phyloP scores from a whole-genome alignment of 352 stramenopile species.

The Globisporangium iwayamae region DNA sequence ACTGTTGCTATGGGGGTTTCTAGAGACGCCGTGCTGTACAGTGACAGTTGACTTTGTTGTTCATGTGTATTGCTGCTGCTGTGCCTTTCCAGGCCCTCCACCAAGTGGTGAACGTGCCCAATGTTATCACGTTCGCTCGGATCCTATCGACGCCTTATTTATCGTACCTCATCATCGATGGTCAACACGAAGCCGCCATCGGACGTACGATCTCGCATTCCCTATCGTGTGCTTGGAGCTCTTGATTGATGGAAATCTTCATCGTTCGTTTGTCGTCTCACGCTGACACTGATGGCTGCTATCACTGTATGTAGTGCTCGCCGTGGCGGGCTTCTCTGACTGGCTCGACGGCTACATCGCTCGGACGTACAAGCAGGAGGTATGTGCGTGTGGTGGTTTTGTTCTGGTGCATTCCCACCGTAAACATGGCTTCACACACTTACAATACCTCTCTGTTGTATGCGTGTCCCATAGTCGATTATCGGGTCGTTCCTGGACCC shows the following conservation, averaged over 20 bases:
- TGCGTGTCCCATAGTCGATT: conserved; percentile 37
- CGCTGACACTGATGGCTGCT: neutral
- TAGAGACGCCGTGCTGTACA: neutral
- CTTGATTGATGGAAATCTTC: neutral
- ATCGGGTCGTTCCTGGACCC: conserved; percentile 81
- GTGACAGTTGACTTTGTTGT: neutral
- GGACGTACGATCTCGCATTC: conserved; percentile 36
- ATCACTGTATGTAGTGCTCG: conserved; percentile 40
- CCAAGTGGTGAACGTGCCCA: conserved; percentile 75
- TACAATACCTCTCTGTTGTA: neutral
- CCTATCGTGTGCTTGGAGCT: neutral
- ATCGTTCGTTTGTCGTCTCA: neutral
- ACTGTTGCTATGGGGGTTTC: neutral
- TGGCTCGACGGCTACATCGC: conserved; percentile 84
- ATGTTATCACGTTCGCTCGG: conserved; percentile 73
- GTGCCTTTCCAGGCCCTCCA: conserved; percentile 37
- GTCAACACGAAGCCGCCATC: conserved; percentile 60
- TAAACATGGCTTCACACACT: neutral
- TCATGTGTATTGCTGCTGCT: neutral
- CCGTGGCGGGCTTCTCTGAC: conserved; percentile 65
- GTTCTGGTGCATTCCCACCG: no score
- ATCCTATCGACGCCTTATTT: conserved; percentile 79
- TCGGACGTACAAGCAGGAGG: conserved; percentile 67
- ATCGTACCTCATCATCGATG: conserved; percentile 66
- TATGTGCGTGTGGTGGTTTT: conserved; percentile 10